Conservation (phyloP, 331 rosid genomes). For the Dryas integrifolia region DNA sequence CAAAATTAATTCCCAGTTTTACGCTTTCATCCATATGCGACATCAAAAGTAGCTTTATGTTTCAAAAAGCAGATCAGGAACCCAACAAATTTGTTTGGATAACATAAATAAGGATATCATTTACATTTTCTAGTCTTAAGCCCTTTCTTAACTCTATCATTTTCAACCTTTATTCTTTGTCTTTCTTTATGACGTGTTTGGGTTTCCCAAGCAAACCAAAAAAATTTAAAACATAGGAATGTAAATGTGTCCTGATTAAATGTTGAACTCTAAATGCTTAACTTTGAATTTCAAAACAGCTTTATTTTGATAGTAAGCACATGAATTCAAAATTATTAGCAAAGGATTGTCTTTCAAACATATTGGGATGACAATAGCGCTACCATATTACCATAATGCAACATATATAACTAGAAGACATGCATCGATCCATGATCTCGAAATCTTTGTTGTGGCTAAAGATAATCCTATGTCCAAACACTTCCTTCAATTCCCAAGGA, state of each 20-base stretch:
- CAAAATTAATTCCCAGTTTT: background rate
- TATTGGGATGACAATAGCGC: background rate
- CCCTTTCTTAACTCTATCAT: conserved; percentile 14
- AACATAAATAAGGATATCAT: conserved; percentile 1
- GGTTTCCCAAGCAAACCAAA: background rate
- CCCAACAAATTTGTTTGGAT: conserved; percentile 28
- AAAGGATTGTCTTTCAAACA: background rate
- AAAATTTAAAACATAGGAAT: too few relatives aligned
- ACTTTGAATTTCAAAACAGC: background rate
- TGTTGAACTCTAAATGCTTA: too few relatives aligned
- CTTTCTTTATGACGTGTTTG: background rate
- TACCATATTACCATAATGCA: too few relatives aligned
- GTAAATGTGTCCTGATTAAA: too few relatives aligned
- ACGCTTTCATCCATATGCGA: background rate
- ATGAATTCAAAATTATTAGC: too few relatives aligned
- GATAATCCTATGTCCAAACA: background rate
- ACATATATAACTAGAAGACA: too few relatives aligned
- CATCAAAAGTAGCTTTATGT: conserved; percentile 13
- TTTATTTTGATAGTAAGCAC: too few relatives aligned
- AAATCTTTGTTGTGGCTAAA: too few relatives aligned
- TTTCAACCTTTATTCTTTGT: conserved; percentile 13
- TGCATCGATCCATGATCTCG: too few relatives aligned
- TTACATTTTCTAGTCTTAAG: background rate
- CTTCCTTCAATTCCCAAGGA: background rate
- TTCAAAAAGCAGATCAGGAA: conserved; percentile 29